These are phyloP conservation scores for Plantago lanceolata DNA, from an alignment of 305 asterid genomes.

Conservation along the genomic window DNA sequence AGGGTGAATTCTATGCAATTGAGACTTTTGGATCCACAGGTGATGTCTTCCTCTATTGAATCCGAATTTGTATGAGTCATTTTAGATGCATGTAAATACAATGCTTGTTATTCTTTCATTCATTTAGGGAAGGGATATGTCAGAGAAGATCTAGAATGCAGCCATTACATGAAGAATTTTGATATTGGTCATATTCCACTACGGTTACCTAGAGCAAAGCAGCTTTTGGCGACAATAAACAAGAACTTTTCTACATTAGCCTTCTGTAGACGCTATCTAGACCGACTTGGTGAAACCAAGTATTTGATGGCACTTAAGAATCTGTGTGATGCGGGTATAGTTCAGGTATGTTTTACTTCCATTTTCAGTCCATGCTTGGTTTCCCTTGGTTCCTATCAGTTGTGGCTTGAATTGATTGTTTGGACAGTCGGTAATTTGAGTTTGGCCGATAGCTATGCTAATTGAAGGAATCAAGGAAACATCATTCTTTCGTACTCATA, in stretches of 20 bases:
- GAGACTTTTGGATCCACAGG: constrained; percentile 99
- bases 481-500: too few species aligned
- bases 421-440: too few species aligned
- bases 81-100: background rate
- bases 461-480: too few species aligned
- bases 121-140: constrained; percentile 81
- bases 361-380: background rate
- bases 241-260: constrained; percentile 94
- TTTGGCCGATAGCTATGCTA: too few species aligned
- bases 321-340: constrained; percentile 84
- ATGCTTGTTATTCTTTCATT: constrained; percentile 7
- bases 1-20: constrained; percentile 95
- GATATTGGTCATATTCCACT: constrained; percentile 86
- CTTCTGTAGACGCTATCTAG: constrained; percentile 91
- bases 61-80: constrained; percentile 4
- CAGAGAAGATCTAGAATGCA: constrained; percentile 95
- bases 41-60: constrained; percentile 20
- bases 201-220: constrained; percentile 88
- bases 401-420: too few species aligned
- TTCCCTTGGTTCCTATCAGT: too few species aligned
- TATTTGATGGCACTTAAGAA: constrained; percentile 95
- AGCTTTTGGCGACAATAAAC: constrained; percentile 76
- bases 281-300: constrained; percentile 88
- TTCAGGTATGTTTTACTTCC: constrained; percentile 52
- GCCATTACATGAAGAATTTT: constrained; percentile 97